These are phyloP conservation scores for Aeschynomene evenia DNA, from an alignment of 306 rosid species.

Conservation along the genomic window DNA sequence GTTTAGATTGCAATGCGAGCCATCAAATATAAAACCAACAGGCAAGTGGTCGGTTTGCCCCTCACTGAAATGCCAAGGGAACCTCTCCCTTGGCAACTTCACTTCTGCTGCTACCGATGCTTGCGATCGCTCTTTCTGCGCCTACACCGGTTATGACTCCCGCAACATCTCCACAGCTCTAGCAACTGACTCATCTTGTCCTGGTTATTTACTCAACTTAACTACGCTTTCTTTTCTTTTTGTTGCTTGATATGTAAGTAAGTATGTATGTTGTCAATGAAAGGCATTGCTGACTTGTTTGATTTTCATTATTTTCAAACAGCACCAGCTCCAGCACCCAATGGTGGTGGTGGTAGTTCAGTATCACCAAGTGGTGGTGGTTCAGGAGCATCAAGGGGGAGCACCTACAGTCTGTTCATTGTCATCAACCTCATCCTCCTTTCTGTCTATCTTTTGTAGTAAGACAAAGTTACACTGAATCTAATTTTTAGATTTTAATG, in stretches of 20 bases:
- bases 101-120: constrained; percentile 24
- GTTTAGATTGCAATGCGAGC: constrained; percentile 61
- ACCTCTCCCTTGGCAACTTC: constrained; percentile 41
- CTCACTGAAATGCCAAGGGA: constrained; percentile 42
- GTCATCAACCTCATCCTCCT: constrained; percentile 40
- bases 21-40: constrained; percentile 47
- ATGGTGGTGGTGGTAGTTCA: constrained; percentile 2
- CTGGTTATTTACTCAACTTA: too few species aligned
- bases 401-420: constrained; percentile 35
- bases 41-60: constrained; percentile 54
- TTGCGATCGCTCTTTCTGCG: constrained; percentile 56
- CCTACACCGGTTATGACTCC: constrained; percentile 57
- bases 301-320: constrained; percentile 27
- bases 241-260: neutral
- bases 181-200: constrained; percentile 43
- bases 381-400: constrained; percentile 45
- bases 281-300: neutral
- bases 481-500: neutral
- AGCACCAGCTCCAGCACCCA: constrained; percentile 33
- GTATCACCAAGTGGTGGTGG: constrained; percentile 19
- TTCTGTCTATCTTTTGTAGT: constrained; percentile 24
- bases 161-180: constrained; percentile 38
- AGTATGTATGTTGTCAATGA: neutral
- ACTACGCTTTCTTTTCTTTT: too few species aligned
- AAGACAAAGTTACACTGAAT: neutral